These are phyloP conservation scores for sorghum (Sorghum bicolor) DNA, from an alignment of 176 grass and related monocot species.

Conservation along the genomic window DNA sequence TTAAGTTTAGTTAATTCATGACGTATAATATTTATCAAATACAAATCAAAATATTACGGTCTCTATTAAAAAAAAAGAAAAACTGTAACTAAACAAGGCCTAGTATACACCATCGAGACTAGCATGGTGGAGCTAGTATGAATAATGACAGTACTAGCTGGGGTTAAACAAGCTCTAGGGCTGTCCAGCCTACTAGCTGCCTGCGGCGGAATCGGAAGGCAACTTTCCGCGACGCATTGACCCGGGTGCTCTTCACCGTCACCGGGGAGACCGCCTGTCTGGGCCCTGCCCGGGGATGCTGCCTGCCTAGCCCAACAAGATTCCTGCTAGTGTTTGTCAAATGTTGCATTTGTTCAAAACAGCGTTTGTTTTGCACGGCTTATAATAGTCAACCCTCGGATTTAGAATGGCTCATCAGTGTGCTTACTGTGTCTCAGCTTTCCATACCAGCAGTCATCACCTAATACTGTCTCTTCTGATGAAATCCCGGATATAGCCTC, in stretches of 20 bases:
- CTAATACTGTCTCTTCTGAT: background rate
- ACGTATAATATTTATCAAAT: too few relatives aligned
- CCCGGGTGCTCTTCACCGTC: background rate
- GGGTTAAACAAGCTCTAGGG: background rate
- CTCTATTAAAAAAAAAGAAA: too few relatives aligned
- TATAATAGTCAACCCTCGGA: background rate
- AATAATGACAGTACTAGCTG: too few relatives aligned
- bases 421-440: background rate
- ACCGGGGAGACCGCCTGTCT: background rate
- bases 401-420: too few relatives aligned
- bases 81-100: too few relatives aligned
- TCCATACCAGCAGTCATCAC: background rate
- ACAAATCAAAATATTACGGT: too few relatives aligned
- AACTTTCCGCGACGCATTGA: conserved; percentile 14
- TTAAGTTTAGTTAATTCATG: too few relatives aligned
- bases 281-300: too few relatives aligned
- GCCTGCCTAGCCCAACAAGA: conserved; percentile 19
- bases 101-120: background rate
- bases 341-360: conserved; percentile 9
- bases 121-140: background rate
- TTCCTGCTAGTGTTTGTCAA: conserved; percentile 7
- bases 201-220: conserved; percentile 3
- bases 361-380: background rate
- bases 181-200: background rate
- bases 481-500: background rate